Evolutionary conservation across 306 rosid genomes (phyloP).

Genomic region (Psophocarpus tetragonolobus): DNA sequence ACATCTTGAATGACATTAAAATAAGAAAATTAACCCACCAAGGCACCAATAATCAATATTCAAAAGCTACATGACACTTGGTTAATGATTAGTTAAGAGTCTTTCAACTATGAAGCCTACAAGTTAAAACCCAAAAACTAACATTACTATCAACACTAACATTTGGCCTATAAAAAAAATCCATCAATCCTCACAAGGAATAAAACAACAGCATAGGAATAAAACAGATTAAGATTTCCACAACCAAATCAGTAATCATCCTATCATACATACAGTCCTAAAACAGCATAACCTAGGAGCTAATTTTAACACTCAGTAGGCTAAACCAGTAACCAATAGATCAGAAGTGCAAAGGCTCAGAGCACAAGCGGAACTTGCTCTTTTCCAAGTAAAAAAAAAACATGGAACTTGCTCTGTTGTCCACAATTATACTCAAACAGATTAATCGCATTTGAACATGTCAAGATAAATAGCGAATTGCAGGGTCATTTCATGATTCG

Average conservation of each 20-base stretch:
- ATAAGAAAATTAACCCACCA: background rate
- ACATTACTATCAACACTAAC: too few relatives aligned
- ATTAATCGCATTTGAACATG: background rate
- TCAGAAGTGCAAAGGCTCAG: too few relatives aligned
- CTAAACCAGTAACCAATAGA: background rate
- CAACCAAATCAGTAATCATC: background rate
- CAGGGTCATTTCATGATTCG: background rate
- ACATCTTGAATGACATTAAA: background rate
- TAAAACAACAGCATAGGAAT: background rate
- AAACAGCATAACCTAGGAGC: background rate
- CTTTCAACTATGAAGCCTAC: background rate
- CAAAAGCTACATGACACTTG: background rate
- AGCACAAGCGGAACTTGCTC: too few relatives aligned
- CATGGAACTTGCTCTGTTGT: background rate
- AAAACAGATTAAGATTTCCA: background rate
- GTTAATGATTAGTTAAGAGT: background rate
- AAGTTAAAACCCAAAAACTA: background rate
- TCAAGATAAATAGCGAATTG: background rate
- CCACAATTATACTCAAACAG: background rate
- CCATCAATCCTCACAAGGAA: background rate
- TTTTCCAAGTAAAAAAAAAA: background rate
- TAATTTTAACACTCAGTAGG: background rate
- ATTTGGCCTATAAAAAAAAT: too few relatives aligned
- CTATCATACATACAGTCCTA: background rate
- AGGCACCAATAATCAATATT: background rate